Evolutionary conservation across 2,329 filamentous ascomycete genomes (phyloP), one percentile per base, ranked within the genome.

Genomic region (Orbilia oligospora): DNA sequence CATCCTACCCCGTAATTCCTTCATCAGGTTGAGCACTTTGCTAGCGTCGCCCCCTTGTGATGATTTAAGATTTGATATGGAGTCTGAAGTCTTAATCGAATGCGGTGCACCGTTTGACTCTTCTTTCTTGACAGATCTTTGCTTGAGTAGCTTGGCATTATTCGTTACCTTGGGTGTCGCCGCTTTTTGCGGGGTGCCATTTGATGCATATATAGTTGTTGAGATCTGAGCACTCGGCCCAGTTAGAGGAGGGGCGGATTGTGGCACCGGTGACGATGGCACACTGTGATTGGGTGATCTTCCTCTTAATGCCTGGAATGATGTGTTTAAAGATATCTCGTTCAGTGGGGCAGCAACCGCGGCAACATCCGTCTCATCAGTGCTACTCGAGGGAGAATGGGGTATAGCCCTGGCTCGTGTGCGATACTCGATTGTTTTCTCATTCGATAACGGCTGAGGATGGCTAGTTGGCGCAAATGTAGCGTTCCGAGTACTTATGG

Each of bases 1-100:
- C 92, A 95, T 96, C 80, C 90, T 89, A 30, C 93, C 93, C 82
- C 91, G 92, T 5, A 93, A 86, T 24, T 88, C 90, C 83, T 91
- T 92, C 92, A 96, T 95, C 76, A 96, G 85, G 81, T 90, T 87
- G 68, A 94, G 85, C 27, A 95, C 88, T 82, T 90, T 92, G 81
- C 91, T 91, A 46, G 91, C 90, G 84, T 94, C 91, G 20, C 89
- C 87, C 3, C 90, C 76, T 44, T 53, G 53, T 6, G 22, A 24
- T 9, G 58, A 2, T 27, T 49, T 66, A 8, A 75, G 22, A 36
- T 66, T 79, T 22, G 70, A 63, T 20, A 65, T n/a, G 1, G 70
- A 63, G 16, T 72, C 75, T n/a, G 75, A 72, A 3, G 68, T 78
- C 22, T 53, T 63, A 30, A 77, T 38, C 2, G 68, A 64, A 16